These are phyloP conservation scores for Moniliophthora roreri DNA, from an alignment of 1,284 basidiomycete genomes.

Conservation along the genomic window DNA sequence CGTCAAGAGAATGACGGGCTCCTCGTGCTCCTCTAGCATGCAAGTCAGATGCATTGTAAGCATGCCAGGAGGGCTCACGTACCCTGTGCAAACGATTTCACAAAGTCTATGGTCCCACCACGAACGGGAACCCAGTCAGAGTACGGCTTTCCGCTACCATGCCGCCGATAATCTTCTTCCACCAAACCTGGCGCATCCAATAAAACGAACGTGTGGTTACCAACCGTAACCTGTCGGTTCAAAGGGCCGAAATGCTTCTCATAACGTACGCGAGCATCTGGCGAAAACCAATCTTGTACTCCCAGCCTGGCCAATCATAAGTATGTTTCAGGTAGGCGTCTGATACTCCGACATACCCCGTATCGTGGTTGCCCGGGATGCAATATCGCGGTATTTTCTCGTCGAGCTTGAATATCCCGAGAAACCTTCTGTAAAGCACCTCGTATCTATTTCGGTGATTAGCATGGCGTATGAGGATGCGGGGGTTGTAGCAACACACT, in stretches of 20 bases:
- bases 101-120: constrained; percentile 70
- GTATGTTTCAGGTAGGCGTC: constrained; percentile 1
- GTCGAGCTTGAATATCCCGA: constrained; percentile 58
- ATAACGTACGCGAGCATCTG: constrained; percentile 63
- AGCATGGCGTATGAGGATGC: background rate
- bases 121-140: constrained; percentile 57
- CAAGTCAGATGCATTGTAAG: constrained; percentile 23
- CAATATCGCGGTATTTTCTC: constrained; percentile 54
- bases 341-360: constrained; percentile 49
- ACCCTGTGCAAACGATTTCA: constrained; percentile 56
- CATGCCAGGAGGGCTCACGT: constrained; percentile 18
- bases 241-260: constrained; percentile 63
- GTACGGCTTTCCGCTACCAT: constrained; percentile 40
- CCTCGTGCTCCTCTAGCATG: constrained; percentile 12
- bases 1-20: constrained; percentile 25
- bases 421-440: constrained; percentile 65
- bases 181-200: constrained; percentile 77
- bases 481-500: constrained; percentile 50
- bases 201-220: constrained; percentile 73
- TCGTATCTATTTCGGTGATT: constrained; percentile 53
- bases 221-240: constrained; percentile 53
- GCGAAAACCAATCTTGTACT: constrained; percentile 53
- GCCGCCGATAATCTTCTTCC: constrained; percentile 75
- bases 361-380: constrained; percentile 88
- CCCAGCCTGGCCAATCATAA: constrained; percentile 51